Base-by-base conservation (phyloP, 116 monocot genomes). In the Posidonia oceanica region DNA sequence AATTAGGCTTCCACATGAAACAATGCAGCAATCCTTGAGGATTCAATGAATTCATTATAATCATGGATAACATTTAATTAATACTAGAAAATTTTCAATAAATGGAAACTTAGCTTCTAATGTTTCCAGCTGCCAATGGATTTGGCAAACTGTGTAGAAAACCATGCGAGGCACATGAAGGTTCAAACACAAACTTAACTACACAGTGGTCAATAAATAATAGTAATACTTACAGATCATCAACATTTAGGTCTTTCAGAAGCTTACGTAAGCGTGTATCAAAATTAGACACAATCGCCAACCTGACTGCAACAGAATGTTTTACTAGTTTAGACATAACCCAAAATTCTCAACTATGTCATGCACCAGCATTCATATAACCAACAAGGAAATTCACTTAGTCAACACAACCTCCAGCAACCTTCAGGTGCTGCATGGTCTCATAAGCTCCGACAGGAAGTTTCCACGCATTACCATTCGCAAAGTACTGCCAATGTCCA, bases 231-330 rank as follows among this genome's bases (percentile, higher is more conserved):
- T 87, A 96, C 96, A 91, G 22, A 68, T 85, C 71, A 54, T 81
- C 74, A 72, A 89, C 86, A 75, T 83, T 71, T 21, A 96, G 83
- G 66, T 96, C 96, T 75, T 85, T 82, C 66, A 91, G 69, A 79
- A 96, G 77, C 80, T 96, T 87, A 22, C 80, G 68, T 54, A 96
- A 72, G 15, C 96, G 84, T 77, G 84, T 85, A 54, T 96, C 96
- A 67, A 96, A 96, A 68, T 96, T 96, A 65, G 96, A 96, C 11
- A 96, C 89, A 67, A 96, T 89, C 22, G 91, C 96, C 78, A 96
- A 66, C 71, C 83, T 89, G 54, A 96, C 96, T 96, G 89, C 58
- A 71, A 53, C 22, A 66, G 23, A 74, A 81, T 3, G 61, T 2
- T 14, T 79, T n/a, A 64, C 20, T 18, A 51, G 15, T 39, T 52